These are phyloP conservation scores for Leccinum pellstonianum DNA, from an alignment of 768 basidiomycete species.

Conservation along the genomic window DNA sequence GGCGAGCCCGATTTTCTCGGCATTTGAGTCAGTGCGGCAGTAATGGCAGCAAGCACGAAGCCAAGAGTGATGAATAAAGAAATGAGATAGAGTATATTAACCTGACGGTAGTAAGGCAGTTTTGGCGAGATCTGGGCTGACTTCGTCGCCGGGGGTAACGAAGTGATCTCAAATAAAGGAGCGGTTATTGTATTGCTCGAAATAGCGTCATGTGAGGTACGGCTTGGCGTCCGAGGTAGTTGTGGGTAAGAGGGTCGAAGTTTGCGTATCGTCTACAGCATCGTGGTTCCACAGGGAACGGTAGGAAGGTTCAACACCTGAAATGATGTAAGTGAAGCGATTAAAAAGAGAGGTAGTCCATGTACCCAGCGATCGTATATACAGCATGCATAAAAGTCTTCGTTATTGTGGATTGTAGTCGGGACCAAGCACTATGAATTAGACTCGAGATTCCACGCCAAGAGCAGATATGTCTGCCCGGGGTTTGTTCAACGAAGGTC, in stretches of 20 bases:
- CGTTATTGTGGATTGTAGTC: conserved; percentile 32
- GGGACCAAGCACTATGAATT: conserved; percentile 39
- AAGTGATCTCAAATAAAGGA: conserved; percentile 35
- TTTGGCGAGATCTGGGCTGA: conserved; percentile 16
- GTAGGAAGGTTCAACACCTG: conserved; percentile 25
- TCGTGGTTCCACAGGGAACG: conserved; percentile 43
- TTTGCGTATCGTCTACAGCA: conserved; percentile 24
- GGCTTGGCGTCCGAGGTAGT: neutral
- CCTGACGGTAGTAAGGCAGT: conserved; percentile 20
- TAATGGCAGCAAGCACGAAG: conserved; percentile 24
- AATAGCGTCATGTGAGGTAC: neutral
- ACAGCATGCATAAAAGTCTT: conserved; percentile 12
- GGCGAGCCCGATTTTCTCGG: conserved; percentile 5
- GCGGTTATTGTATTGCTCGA: conserved; percentile 12
- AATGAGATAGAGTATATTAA: conserved; percentile 28
- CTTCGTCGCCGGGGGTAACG: conserved; percentile 29
- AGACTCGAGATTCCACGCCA: conserved; percentile 57
- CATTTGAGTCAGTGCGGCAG: conserved; percentile 11
- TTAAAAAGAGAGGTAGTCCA: conserved; percentile 1
- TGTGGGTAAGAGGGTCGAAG: conserved; percentile 8
- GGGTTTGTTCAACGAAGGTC: conserved; percentile 64
- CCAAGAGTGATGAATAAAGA: conserved; percentile 29
- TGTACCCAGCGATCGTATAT: conserved; percentile 21
- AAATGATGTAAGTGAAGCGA: conserved; percentile 3
- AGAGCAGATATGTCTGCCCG: conserved; percentile 57